phyloP scores from a whole-genome alignment of 495 filamentous ascomycete genomes.

The Tuber calosporum region DNA sequence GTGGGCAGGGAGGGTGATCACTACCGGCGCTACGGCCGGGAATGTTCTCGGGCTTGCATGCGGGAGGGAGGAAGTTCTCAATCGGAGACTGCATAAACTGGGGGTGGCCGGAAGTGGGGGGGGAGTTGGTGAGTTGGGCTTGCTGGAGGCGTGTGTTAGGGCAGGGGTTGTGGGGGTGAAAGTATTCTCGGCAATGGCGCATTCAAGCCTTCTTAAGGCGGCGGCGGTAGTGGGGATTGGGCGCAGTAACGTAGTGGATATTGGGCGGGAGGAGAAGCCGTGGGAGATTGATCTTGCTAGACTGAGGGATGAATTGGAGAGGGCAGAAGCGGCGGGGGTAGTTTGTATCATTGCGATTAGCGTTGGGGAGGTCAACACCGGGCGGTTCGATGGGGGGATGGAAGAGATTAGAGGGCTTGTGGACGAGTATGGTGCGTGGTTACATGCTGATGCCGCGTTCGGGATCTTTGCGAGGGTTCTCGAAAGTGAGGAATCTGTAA shows the following conservation, averaged over 20 bases:
- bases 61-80: conserved; percentile 61
- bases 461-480: conserved; percentile 71
- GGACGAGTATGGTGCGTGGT: conserved; percentile 64
- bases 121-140: conserved; percentile 60
- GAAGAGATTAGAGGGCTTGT: conserved; percentile 58
- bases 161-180: conserved; percentile 61
- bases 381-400: conserved; percentile 72
- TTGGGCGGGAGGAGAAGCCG: conserved; percentile 50
- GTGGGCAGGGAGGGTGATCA: conserved; percentile 65
- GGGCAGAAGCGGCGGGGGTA: conserved; percentile 44
- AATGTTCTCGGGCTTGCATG: conserved; percentile 78
- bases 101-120: conserved; percentile 18
- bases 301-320: conserved; percentile 52
- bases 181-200: conserved; percentile 70
- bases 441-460: conserved; percentile 88
- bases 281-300: conserved; percentile 61
- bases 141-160: conserved; percentile 58
- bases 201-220: conserved; percentile 76
- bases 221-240: conserved; percentile 76
- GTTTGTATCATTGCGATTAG: conserved; percentile 72
- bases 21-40: conserved; percentile 79
- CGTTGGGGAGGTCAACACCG: conserved; percentile 86
- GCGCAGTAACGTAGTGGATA: conserved; percentile 55
- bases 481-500: conserved; percentile 45
- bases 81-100: conserved; percentile 41